These are phyloP conservation scores for Fusarium stilboides DNA, from an alignment of 2,329 filamentous ascomycete species.

Conservation along the genomic window DNA sequence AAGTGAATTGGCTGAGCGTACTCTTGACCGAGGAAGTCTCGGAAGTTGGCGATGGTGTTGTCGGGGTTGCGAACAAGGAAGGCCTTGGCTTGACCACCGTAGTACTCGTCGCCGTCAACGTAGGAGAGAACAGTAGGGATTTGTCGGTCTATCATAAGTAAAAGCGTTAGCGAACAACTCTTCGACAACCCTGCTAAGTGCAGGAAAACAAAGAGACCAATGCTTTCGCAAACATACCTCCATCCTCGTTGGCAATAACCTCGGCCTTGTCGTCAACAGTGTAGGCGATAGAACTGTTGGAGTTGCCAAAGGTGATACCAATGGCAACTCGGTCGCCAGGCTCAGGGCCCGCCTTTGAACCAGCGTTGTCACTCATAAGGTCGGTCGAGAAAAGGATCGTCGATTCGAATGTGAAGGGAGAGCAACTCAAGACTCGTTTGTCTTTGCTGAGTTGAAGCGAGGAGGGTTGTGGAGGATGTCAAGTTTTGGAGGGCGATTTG, in stretches of 20 bases:
- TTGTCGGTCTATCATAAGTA: constrained; percentile 80
- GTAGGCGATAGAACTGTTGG: constrained; percentile 96
- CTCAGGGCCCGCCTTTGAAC: constrained; percentile 62
- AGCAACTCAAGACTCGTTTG: constrained; percentile 25
- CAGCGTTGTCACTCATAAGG: constrained; percentile 64
- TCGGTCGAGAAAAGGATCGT: constrained; percentile 26
- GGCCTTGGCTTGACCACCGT: constrained; percentile 93
- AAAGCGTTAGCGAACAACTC: constrained; percentile 22
- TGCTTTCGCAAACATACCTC: constrained; percentile 71
- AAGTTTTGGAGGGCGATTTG: constrained; percentile 43
- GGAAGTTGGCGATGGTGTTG: constrained; percentile 96
- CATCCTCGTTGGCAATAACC: constrained; percentile 99
- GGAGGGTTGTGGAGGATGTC: constrained; percentile 33
- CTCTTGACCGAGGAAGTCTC: constrained; percentile 96
- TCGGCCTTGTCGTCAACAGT: constrained; percentile 95
- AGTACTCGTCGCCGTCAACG: constrained; percentile 95
- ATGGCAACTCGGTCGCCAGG: constrained; percentile 80
- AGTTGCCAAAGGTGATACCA: constrained; percentile 98
- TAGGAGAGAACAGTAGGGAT: constrained; percentile 97
- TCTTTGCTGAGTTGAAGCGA: constrained; percentile 23
- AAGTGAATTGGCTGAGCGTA: constrained; percentile 60
- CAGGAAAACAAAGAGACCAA: neutral
- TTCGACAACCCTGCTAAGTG: neutral
- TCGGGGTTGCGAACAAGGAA: constrained; percentile 92
- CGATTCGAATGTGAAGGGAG: constrained; percentile 13